These are phyloP conservation scores for Waitea zeae DNA, from an alignment of 1,284 basidiomycete species.

Conservation along the genomic window DNA sequence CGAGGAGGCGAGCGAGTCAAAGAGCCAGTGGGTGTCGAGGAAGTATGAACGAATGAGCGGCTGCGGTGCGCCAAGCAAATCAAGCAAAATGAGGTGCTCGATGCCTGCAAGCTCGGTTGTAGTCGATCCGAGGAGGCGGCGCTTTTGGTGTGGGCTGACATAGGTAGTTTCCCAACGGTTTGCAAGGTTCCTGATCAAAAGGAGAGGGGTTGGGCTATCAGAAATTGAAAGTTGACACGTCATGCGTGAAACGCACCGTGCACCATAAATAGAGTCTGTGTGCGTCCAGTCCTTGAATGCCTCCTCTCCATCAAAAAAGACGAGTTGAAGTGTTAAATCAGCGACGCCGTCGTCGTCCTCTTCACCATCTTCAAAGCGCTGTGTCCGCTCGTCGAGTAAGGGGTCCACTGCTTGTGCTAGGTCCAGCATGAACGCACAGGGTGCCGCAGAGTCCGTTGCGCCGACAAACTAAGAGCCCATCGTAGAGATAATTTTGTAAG, in stretches of 20 bases:
- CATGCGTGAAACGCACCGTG: constrained; percentile 33
- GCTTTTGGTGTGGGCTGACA: constrained; percentile 38
- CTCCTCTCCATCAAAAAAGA: constrained; percentile 98
- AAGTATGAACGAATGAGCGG: constrained; percentile 69
- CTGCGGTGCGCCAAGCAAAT: constrained; percentile 64
- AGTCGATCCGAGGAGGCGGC: constrained; percentile 33
- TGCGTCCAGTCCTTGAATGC: constrained; percentile 86
- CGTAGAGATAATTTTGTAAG: too few species aligned
- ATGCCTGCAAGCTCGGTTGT: constrained; percentile 60
- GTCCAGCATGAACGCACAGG: constrained; percentile 88
- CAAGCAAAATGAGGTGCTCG: constrained; percentile 81
- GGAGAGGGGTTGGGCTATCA: too few species aligned
- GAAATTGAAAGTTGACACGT: too few species aligned
- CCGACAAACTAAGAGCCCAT: constrained; percentile 64
- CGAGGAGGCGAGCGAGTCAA: constrained; percentile 49
- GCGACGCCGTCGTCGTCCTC: constrained; percentile 64
- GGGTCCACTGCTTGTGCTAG: constrained; percentile 67
- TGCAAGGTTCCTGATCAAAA: constrained; percentile 56
- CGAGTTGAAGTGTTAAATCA: constrained; percentile 79
- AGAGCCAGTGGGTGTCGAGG: constrained; percentile 84
- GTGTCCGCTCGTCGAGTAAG: constrained; percentile 45
- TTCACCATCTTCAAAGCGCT: constrained; percentile 33
- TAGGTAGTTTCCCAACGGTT: constrained; percentile 65
- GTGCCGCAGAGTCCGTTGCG: constrained; percentile 93
- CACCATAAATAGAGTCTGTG: constrained; percentile 87